Percentiles rank a stretch among this genome's conserved stretches.
phyloP scores from a whole-genome alignment of 2,329 filamentous ascomycete species.

The Ceratocystis cacaofunesta region DNA sequence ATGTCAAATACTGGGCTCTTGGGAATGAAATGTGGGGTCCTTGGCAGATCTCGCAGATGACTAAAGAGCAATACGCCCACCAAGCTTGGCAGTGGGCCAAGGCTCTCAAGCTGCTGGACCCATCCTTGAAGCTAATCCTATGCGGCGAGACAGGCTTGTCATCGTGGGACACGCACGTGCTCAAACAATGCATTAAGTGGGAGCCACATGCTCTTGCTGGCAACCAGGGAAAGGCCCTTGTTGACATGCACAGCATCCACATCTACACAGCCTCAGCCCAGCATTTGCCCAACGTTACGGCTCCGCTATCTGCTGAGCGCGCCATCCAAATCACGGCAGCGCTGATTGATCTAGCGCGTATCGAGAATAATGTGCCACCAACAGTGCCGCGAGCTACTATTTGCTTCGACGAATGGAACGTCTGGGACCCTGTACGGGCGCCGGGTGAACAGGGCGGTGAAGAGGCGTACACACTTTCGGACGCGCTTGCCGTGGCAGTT shows the following conservation, averaged over 20 bases:
- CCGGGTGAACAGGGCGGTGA: conserved; percentile 59
- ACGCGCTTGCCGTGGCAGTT: conserved; percentile 58
- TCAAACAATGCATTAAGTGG: conserved; percentile 48
- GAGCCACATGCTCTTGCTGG: conserved; percentile 25
- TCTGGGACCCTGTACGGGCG: conserved; percentile 60
- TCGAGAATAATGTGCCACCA: conserved; percentile 48
- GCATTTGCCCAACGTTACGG: conserved; percentile 32
- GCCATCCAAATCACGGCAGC: conserved; percentile 55
- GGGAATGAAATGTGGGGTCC: conserved; percentile 60
- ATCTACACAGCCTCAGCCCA: conserved; percentile 51
- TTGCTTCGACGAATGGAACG: conserved; percentile 78
- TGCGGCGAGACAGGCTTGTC: conserved; percentile 57
- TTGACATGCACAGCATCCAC: conserved; percentile 73
- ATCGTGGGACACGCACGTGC: conserved; percentile 58
- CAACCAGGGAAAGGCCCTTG: conserved; percentile 30
- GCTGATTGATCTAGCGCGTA: conserved; percentile 58
- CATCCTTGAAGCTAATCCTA: conserved; percentile 52
- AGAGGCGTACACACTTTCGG: conserved; percentile 57
- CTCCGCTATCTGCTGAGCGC: conserved; percentile 54
- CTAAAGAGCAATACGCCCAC: conserved; percentile 53
- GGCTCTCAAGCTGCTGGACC: conserved; percentile 56
- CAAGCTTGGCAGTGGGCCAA: conserved; percentile 59
- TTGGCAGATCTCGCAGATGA: conserved; percentile 53
- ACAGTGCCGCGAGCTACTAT: conserved; percentile 50
- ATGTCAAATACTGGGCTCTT: conserved; percentile 72